Evolutionary conservation across 495 filamentous ascomycete genomes (phyloP), one percentile per base, ranked within the genome.

Genomic region (Xylaria castorea): DNA sequence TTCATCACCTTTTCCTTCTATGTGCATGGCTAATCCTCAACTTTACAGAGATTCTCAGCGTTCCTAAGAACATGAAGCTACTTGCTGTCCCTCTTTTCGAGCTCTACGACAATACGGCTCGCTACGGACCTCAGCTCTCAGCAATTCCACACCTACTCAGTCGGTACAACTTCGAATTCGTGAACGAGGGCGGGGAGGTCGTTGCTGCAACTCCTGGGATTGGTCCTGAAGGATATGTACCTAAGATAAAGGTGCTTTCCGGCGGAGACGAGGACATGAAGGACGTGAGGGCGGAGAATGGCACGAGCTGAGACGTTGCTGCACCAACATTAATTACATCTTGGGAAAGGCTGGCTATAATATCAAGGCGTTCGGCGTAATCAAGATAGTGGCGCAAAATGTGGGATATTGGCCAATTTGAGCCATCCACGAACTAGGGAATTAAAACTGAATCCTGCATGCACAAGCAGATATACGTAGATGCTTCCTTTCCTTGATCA

Each of bases 11-110:
- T 25, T 76, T 38, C 58, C 6, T 20, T 16, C 34, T 22, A 18
- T 44, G 18, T 14, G 46, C 53, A 12, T 62, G 18, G 65, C 75
- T 81, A 77, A 81, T 74, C 34, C 60, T 34, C 51, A 44, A 36
- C 60, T 66, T 46, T 16, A 66, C 76, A 97, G 95, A 97, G 85
- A 92, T 98, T n/a, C 89, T 99, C 57, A 94, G 91, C 76, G 97
- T 98, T 22, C 96, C 96, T 2, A 99, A 99, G 87, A 99, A 99
- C 84, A 98, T 99, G 96, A 99, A 99, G 81, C 89, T 99, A 8
- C 90, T 99, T 32, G 96, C 96, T 14, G 96, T 99, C 3, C 96
- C 96, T 5, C 86, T 99, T 0, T 99, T 98, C 82, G 96, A 99
- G 83, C 88, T 99, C 25, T 99, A 98, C 84, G 96, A 98, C 78